Percentiles rank a stretch among this genome's conserved stretches.
Evolutionary conservation across 352 stramenopile species (phyloP).

Genomic region (Globisporangium mamillatum): DNA sequence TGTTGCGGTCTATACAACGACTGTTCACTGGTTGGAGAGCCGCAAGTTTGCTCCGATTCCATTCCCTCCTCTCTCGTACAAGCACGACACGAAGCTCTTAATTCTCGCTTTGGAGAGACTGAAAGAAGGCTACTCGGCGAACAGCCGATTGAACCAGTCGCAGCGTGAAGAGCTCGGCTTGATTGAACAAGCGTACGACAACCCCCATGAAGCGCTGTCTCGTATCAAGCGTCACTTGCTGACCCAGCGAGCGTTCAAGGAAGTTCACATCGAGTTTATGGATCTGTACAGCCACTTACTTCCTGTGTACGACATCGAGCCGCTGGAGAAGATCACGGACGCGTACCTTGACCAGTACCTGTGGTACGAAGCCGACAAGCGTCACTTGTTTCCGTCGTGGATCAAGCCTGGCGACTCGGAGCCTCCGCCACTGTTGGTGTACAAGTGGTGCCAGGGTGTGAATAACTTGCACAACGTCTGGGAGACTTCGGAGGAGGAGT

Average conservation of each 20-base stretch:
- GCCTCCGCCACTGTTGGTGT: conserved; percentile 97
- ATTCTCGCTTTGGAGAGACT: conserved; percentile 98
- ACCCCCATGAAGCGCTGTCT: conserved; percentile 97
- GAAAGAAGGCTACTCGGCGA: conserved; percentile 98
- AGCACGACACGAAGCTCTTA: conserved; percentile 99
- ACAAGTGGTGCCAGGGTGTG: conserved; percentile 99
- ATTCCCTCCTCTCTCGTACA: conserved; percentile 99
- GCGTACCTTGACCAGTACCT: conserved; percentile 99
- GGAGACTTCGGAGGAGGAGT: conserved; percentile 97
- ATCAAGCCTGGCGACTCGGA: conserved; percentile 99
- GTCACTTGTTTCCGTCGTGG: conserved; percentile 99
- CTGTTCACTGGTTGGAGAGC: conserved; percentile 99
- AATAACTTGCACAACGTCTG: conserved; percentile 99
- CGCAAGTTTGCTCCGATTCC: conserved; percentile 99
- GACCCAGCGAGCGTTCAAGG: conserved; percentile 99
- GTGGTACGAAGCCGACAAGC: conserved; percentile 99
- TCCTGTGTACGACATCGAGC: conserved; percentile 99
- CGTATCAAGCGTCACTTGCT: conserved; percentile 99
- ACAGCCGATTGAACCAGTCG: conserved; percentile 97
- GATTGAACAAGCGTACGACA: conserved; percentile 99
- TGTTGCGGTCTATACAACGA: conserved; percentile 99
- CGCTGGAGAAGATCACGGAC: conserved; percentile 99
- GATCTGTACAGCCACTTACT: conserved; percentile 99
- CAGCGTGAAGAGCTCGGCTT: conserved; percentile 98
- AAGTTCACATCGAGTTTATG: conserved; percentile 99